A percentile compares a stretch with the other conserved stretches of the same genome.
Conservation (phyloP, 1,284 basidiomycete genomes). For the Limonomyces culmigenus region DNA sequence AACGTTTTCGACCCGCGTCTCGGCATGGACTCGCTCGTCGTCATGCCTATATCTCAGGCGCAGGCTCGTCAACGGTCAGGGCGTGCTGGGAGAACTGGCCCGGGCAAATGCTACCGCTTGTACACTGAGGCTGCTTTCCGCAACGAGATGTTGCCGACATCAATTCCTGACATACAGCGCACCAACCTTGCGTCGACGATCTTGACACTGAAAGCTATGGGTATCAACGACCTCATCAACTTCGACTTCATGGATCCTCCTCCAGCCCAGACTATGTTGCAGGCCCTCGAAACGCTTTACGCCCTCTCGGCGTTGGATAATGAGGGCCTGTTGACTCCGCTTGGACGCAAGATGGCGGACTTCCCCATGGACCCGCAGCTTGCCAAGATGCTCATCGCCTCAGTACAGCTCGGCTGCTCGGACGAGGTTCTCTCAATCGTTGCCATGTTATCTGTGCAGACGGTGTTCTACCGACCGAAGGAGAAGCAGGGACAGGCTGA, state of each 20-base stretch:
- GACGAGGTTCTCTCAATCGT: slow-evolving; percentile 96
- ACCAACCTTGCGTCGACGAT: slow-evolving; percentile 91
- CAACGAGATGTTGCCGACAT: slow-evolving; percentile 96
- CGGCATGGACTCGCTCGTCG: slow-evolving; percentile 97
- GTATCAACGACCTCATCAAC: slow-evolving; percentile 92
- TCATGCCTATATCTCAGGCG: slow-evolving; percentile 98
- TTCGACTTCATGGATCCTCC: slow-evolving; percentile 99
- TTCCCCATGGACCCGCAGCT: slow-evolving; percentile 98
- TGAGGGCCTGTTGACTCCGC: slow-evolving; percentile 85
- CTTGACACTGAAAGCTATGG: slow-evolving; percentile 97
- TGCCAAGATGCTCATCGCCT: slow-evolving; percentile 96
- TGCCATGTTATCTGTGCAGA: slow-evolving; percentile 95
- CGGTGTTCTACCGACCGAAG: slow-evolving; percentile 94
- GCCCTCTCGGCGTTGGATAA: slow-evolving; percentile 95
- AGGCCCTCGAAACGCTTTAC: slow-evolving; percentile 99
- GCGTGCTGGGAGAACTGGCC: slow-evolving; percentile 93
- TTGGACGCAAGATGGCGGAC: slow-evolving; percentile 94
- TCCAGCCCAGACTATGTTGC: slow-evolving; percentile 89
- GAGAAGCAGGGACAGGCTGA: slow-evolving; percentile 99
- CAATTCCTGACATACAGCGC: slow-evolving; percentile 94
- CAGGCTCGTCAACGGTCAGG: slow-evolving; percentile 92
- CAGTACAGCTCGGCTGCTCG: slow-evolving; percentile 86
- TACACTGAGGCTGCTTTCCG: slow-evolving; percentile 97
- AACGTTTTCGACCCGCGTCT: slow-evolving; percentile 95
- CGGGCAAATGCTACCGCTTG: slow-evolving; percentile 95